Evolutionary conservation across 1,284 basidiomycete species (phyloP).

Genomic region (Xerocomus subilludens): DNA sequence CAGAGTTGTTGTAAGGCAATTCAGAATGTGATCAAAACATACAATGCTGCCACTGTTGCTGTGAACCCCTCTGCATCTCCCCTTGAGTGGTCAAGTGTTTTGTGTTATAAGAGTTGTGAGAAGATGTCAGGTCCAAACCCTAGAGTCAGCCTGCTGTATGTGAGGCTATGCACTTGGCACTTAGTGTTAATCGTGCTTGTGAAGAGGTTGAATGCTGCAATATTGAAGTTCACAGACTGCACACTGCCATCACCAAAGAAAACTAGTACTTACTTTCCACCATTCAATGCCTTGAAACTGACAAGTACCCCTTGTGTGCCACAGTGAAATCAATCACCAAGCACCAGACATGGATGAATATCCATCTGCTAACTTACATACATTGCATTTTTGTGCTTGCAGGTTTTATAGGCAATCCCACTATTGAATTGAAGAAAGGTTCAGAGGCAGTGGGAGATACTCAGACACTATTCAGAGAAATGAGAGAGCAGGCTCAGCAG

Average conservation of each 20-base stretch:
- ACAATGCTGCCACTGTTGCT: neutral
- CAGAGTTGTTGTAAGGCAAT: neutral
- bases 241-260: neutral
- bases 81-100: neutral
- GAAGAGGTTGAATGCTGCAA: neutral
- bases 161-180: neutral
- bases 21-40: neutral
- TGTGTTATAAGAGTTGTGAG: neutral
- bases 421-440: too few species aligned
- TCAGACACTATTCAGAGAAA: too few species aligned
- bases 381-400: too few species aligned
- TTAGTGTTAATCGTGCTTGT: neutral
- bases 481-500: too few species aligned
- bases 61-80: too few species aligned
- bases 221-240: neutral
- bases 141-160: neutral
- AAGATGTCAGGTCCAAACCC: neutral
- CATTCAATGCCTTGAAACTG: too few species aligned
- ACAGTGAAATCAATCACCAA: neutral
- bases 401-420: too few species aligned
- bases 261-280: neutral
- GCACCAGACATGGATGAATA: neutral
- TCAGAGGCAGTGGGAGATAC: too few species aligned
- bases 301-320: neutral
- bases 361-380: neutral